Evolutionary conservation across 306 rosid genomes (phyloP).

Genomic region (Cercis canadensis): DNA sequence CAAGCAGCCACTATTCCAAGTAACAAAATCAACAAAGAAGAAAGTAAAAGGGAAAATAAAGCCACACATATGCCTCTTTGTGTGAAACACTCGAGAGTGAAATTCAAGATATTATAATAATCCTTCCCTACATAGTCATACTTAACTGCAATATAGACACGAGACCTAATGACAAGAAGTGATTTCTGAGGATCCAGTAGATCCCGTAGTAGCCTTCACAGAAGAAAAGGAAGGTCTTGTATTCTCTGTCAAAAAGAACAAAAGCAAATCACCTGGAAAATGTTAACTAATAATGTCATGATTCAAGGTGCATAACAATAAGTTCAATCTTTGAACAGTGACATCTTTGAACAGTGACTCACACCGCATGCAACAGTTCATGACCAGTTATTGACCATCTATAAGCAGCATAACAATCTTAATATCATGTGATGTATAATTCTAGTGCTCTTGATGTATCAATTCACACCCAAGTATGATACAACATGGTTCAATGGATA

Average conservation of each 20-base stretch:
- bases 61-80: conserved; percentile 3
- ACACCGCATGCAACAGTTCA: not conserved
- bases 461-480: too few species aligned
- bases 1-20: not conserved
- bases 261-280: conserved; percentile 20
- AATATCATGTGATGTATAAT: not conserved
- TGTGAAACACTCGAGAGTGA: not conserved
- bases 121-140: not conserved
- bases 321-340: not conserved
- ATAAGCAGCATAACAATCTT: not conserved
- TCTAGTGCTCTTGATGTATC: too few species aligned
- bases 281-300: not conserved
- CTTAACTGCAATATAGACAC: conserved; percentile 72
- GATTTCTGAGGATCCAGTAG: conserved; percentile 73
- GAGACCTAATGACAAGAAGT: conserved; percentile 81
- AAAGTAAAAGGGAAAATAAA: not conserved
- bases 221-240: conserved; percentile 83
- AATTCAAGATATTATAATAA: conserved; percentile 1
- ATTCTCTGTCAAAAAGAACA: conserved; percentile 49
- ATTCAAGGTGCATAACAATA: not conserved
- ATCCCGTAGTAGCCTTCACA: conserved; percentile 72
- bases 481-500: too few species aligned
- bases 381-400: not conserved
- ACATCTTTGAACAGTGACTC: not conserved
- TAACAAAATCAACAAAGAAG: not conserved